phyloP scores from a whole-genome alignment of 352 stramenopile genomes.

The Globisporangium solare region DNA sequence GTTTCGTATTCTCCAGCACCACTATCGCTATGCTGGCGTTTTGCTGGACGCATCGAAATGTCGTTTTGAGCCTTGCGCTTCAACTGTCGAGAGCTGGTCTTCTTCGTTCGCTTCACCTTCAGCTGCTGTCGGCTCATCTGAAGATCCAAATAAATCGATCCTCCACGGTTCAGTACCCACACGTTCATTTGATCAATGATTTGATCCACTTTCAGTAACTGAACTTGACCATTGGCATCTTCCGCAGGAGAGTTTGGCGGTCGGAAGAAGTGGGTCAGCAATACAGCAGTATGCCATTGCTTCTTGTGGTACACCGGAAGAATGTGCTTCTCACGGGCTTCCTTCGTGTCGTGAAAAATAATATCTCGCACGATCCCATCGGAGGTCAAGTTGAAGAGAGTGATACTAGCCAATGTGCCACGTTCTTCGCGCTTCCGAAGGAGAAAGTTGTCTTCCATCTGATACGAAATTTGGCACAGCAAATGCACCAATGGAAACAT shows the following conservation, averaged over 20 bases:
- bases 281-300: constrained; percentile 78
- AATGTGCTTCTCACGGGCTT: constrained; percentile 81
- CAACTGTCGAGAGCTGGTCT: constrained; percentile 18
- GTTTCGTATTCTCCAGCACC: background rate
- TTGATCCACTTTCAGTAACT: constrained; percentile 82
- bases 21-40: constrained; percentile 22
- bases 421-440: constrained; percentile 79
- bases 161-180: constrained; percentile 78
- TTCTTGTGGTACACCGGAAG: constrained; percentile 84
- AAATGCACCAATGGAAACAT: constrained; percentile 84
- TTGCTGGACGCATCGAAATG: constrained; percentile 27
- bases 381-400: constrained; percentile 85
- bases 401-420: constrained; percentile 66
- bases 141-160: constrained; percentile 83
- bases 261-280: constrained; percentile 83
- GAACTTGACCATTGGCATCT: constrained; percentile 65
- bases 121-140: constrained; percentile 84
- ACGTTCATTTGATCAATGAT: constrained; percentile 88
- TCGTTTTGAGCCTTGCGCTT: constrained; percentile 44
- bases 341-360: constrained; percentile 85
- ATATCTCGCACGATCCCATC: constrained; percentile 82
- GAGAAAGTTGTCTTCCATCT: constrained; percentile 83
- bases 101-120: constrained; percentile 71
- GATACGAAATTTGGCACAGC: constrained; percentile 86
- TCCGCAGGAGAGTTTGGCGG: constrained; percentile 69